Conservation (phyloP, 2,329 filamentous ascomycete species). For the Colletotrichum truncatum region DNA sequence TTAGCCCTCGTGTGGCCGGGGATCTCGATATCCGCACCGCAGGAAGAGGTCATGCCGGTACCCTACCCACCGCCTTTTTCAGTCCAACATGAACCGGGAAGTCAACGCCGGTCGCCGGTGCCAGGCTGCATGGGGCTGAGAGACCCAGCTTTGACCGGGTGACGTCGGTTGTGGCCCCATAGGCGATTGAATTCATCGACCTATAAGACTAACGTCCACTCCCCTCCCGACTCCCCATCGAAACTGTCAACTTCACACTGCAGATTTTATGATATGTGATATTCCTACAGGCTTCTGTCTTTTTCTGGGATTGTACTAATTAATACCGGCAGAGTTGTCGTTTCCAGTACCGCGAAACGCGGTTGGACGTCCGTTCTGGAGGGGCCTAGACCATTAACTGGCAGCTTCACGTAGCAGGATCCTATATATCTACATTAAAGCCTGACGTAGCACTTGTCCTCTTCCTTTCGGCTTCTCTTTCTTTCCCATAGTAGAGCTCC, state of each 20-base stretch:
- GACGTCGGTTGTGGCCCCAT: constrained; percentile 19
- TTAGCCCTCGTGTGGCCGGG: not conserved
- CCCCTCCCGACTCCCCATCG: not conserved
- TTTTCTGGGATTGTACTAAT: not conserved
- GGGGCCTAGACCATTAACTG: not conserved
- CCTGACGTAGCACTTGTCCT: not conserved
- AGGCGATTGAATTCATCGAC: not conserved
- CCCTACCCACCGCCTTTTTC: constrained; percentile 5
- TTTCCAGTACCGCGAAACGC: constrained; percentile 28
- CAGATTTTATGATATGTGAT: constrained; percentile 25
- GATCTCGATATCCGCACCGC: constrained; percentile 4
- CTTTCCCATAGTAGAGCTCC: not conserved
- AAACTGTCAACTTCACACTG: constrained; percentile 15
- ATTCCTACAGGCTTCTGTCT: not conserved
- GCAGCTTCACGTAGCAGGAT: not conserved
- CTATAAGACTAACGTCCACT: not conserved
- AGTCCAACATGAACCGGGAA: not conserved
- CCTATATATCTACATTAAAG: not conserved
- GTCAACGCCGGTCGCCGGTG: not conserved
- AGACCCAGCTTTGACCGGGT: constrained; percentile 5
- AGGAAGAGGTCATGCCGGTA: not conserved
- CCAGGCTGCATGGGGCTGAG: not conserved
- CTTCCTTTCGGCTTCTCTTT: not conserved
- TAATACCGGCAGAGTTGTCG: not conserved
- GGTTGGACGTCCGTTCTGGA: constrained; percentile 2